Base-by-base conservation (phyloP, 1,284 basidiomycete genomes). In the Trichosporon faecale region DNA sequence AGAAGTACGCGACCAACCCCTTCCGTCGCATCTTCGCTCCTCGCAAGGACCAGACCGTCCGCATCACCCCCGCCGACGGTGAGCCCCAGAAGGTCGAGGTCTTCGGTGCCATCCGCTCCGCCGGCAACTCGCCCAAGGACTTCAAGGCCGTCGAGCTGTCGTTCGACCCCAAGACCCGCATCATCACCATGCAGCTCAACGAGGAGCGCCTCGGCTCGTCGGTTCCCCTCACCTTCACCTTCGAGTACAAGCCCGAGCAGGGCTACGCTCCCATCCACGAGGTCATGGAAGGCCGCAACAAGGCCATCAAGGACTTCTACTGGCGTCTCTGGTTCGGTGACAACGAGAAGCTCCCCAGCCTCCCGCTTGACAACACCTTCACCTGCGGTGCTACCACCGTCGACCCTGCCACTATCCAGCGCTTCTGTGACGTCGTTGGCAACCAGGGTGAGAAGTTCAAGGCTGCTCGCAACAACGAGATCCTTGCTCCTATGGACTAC, bases 271-370 rank as follows among this genome's bases (percentile, higher is more conserved):
- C 96, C 35, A 95, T 99, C 77, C 95, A 98, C 80, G 96, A 99
- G 82, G 85, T 95, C 74, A 88, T 90, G 29, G 87, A 89, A 16
- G 92, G 89, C 74, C 91, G 96, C 77, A 98, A 96, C 86, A 87
- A 87, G 75, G 89, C 93, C 73, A 97, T 99, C 87, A 98, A 98
- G 86, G 88, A 91, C 76, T 95, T 95, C 81, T 96, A 98, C 86
- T 98, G 95, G 95, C 90, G 90, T 80, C 85, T 98, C 40, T 98
- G 95, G 95, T 95, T 95, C 80, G 93, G 94, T 61, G 92, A 93
- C 79, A 87, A 92, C 74, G 88, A 90, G 75, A 83, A 82, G 3
- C 87, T 95, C 44, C 93, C 93, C 25, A 82, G 87, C 18, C 89
- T 98, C 74, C 87, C 90, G 74, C 86, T 95, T 66, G 88, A 88